Evolutionary conservation across 257 asterid genomes (phyloP).

Genomic region (Euphrasia confusa): DNA sequence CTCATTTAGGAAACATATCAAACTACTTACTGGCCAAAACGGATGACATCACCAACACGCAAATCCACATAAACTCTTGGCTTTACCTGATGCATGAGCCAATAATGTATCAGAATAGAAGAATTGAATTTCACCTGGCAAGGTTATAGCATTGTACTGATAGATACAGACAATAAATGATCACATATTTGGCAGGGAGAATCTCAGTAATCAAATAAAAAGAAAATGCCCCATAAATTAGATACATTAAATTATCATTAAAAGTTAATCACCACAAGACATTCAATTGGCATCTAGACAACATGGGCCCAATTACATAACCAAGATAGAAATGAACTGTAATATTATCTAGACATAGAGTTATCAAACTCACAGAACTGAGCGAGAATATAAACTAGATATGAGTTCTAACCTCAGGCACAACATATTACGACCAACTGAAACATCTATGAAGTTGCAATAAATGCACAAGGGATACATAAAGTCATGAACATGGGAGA

Average conservation of each 20-base stretch:
- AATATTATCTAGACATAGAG: neutral
- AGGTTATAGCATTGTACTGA: constrained; percentile 18
- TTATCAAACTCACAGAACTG: neutral
- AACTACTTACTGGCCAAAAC: constrained; percentile 88
- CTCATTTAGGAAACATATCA: constrained; percentile 1
- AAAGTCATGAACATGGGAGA: constrained; percentile 3
- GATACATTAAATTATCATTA: constrained; percentile 12
- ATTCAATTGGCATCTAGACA: constrained; percentile 18
- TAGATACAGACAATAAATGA: constrained; percentile 6
- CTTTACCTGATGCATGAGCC: constrained; percentile 49
- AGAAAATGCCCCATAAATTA: constrained; percentile 7
- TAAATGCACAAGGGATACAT: constrained; percentile 9
- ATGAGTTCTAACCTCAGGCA: constrained; percentile 12
- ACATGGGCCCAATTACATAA: neutral
- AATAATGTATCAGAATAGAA: constrained; percentile 21
- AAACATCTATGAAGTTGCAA: constrained; percentile 3
- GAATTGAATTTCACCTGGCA: constrained; percentile 10
- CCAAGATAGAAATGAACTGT: constrained; percentile 8
- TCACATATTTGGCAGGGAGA: constrained; percentile 8
- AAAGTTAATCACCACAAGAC: constrained; percentile 6
- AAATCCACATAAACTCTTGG: constrained; percentile 72
- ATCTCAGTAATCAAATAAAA: constrained; percentile 1
- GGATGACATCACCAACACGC: constrained; percentile 91
- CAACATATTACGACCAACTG: neutral
- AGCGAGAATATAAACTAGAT: neutral